These are phyloP conservation scores for Larix kaempferi DNA, from an alignment of 75 land plant species.

Conservation along the genomic window DNA sequence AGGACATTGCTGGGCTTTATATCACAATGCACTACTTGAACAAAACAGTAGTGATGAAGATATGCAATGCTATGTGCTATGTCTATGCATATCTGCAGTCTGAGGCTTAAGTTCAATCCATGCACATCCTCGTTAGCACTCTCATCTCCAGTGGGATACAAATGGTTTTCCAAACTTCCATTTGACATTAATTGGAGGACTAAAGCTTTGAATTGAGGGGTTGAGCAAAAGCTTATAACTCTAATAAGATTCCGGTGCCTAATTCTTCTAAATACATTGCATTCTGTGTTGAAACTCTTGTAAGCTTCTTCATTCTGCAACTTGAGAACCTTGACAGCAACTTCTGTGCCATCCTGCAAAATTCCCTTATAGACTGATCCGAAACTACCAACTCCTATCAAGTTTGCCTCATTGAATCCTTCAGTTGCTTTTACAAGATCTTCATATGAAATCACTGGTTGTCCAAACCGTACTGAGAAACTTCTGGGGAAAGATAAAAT, in stretches of 20 bases:
- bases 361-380: constrained; percentile 21
- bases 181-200: constrained; percentile 19
- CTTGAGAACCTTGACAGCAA: constrained; percentile 17
- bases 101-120: constrained; percentile 6
- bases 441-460: neutral
- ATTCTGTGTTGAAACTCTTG: constrained; percentile 13
- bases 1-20: constrained; percentile 23
- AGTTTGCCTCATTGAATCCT: constrained; percentile 11
- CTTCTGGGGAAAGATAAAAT: no score
- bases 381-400: constrained; percentile 11
- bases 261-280: constrained; percentile 4
- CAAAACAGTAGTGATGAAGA: constrained; percentile 13
- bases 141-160: neutral
- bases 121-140: neutral
- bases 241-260: constrained; percentile 26
- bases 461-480: neutral
- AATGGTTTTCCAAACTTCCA: constrained; percentile 19
- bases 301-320: constrained; percentile 14
- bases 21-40: constrained; percentile 19
- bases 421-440: constrained; percentile 16
- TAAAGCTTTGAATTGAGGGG: constrained; percentile 3
- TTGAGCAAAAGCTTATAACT: constrained; percentile 12
- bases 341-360: constrained; percentile 15
- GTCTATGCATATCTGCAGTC: constrained; percentile 16
- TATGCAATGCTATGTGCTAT: constrained; percentile 15